Base-by-base conservation (phyloP, 257 asterid genomes). In the Agastache rugosa region DNA sequence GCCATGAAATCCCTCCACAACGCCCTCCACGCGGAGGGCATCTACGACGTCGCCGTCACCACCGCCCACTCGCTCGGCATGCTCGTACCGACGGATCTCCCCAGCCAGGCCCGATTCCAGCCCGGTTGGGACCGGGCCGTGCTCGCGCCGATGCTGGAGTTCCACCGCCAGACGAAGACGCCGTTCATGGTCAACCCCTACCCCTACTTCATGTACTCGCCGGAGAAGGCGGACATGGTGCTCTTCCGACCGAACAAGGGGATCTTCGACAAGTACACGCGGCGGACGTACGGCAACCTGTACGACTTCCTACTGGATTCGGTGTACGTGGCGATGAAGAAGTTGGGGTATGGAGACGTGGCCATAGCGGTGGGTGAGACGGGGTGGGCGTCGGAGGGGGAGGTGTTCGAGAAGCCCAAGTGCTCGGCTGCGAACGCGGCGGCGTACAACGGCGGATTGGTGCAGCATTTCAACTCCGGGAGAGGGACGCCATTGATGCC, bases 181-280 rank as follows among this genome's bases (percentile, higher is more conserved):
- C 92, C 98, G 0, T 93, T 93, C 81, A 89, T 91, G 97, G 96
- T 91, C 6, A 93, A 91, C 58, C 95, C 97, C 4, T 91, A 93
- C 79, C 98, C 98, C 6, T 91, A 88, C 27, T 93, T 91, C 75
- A 88, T 85, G 0, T 89, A 84, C 86, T 75, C 74, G 58, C 88
- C 90, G 4, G 81, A 60, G 3, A 82, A 81, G 41, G 74, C 80
- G 6, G 80, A 85, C 62, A 77, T 87, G 58, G 79, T 87, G 1
- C 59, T 87, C 0, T 91, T 89, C 81, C 76, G 75, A 10, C 85
- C 87, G 0, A 84, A 71, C 17, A 55, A 65, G 7, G 89, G 90
- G 2, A 0, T 76, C 5, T 69, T 8, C 64, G 97, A 93, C 14
- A 14, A n/a, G 11, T 60, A 5, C 56, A 67, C 83, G 4, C 73